Evolutionary conservation across 2,329 filamentous ascomycete genomes (phyloP).

Genomic region (Xylaria sp.): DNA sequence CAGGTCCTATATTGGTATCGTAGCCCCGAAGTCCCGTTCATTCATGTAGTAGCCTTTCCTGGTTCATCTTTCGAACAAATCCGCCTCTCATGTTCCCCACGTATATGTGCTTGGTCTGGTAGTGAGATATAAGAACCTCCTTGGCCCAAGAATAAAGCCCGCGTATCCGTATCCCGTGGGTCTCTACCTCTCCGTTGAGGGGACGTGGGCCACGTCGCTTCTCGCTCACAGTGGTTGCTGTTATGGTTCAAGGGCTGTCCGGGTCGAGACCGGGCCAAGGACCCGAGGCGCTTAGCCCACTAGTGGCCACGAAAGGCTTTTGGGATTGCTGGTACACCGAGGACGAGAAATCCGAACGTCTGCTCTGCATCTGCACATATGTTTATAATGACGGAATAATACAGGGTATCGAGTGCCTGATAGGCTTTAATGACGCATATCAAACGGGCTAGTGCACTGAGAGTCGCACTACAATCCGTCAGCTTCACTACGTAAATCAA

Average conservation of each 20-base stretch:
- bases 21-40: background rate
- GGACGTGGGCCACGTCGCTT: background rate
- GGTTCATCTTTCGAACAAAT: background rate
- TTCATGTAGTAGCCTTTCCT: background rate
- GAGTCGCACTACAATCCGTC: conserved; percentile 18
- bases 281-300: background rate
- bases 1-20: background rate
- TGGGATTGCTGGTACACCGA: conserved; percentile 32
- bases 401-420: conserved; percentile 17
- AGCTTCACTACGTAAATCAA: background rate
- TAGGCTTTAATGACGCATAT: conserved; percentile 12
- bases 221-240: background rate
- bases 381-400: conserved; percentile 16
- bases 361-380: conserved; percentile 28
- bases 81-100: background rate
- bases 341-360: conserved; percentile 32
- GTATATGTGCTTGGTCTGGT: background rate
- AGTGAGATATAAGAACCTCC: background rate
- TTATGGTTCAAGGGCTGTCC: background rate
- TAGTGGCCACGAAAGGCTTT: conserved; percentile 11
- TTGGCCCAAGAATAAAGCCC: background rate
- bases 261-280: background rate
- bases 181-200: background rate
- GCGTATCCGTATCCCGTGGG: conserved; percentile 14
- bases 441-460: conserved; percentile 25